Evolutionary conservation across 345 rosid species (phyloP), one percentile per base, ranked within the genome.

Genomic region (Microcos paniculata): DNA sequence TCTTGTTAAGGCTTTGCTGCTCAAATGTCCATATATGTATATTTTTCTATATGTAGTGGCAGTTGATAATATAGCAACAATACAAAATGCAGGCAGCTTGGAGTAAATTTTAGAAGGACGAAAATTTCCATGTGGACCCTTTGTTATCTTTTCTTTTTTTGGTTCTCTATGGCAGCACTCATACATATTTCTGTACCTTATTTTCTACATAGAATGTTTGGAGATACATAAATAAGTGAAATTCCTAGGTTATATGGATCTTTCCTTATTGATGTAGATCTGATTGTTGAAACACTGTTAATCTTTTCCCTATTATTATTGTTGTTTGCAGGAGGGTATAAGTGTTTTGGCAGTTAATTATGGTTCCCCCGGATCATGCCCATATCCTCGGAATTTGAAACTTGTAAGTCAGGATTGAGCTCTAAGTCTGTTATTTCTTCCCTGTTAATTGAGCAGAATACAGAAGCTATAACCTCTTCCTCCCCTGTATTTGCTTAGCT

Each of bases 281-380:
- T 42, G 45, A 42, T 10, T 42, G 45, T 9, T 9, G 9, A 42
- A 42, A 6, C 45, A 42, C 8, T 42, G 45, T 42, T 42, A 42
- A 42, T 18, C 31, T 4, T 30, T 61, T 35, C 35, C n/a, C 51
- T 71, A 59, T 26, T 52, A 11, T 76, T 3, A 0, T 28, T 24
- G 13, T 15, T 57, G 3, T n/a, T 66, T 84, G 81, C 88, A 92
- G 97, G 94, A 90, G 73, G 98, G 98, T 78, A 87, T 79, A 78
- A 89, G 87, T 81, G 79, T 94, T 77, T 84, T 94, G 83, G 94
- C 97, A 21, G 90, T 94, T 76, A 90, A 88, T 80, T 94, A 90
- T 77, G 98, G 97, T 74, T 76, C 96, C 73, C 89, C 97, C 73
- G 92, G 91, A 75, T 82, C 93, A 40, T 94, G 97, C 79, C 83